These are phyloP conservation scores for Metschnikowia chrysomelidarum DNA, from an alignment of 805 yeast genomes.

Conservation along the genomic window DNA sequence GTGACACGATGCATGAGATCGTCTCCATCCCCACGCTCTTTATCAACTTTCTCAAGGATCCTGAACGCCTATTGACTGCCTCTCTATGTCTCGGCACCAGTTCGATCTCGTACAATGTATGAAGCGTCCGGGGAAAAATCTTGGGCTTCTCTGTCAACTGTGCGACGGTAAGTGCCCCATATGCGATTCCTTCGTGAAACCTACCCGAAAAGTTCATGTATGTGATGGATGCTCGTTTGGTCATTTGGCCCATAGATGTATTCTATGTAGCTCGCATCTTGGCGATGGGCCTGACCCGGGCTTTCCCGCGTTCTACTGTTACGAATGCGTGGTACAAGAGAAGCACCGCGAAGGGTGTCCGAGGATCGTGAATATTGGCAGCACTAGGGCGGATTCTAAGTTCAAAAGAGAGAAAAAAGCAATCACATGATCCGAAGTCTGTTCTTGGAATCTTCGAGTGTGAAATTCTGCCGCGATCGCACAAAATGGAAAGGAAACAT, in stretches of 20 bases:
- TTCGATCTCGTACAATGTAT: slow-evolving; percentile 79
- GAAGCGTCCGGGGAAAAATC: slow-evolving; percentile 74
- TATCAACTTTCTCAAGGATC: no score
- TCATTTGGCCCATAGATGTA: slow-evolving; percentile 59
- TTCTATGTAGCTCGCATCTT: slow-evolving; percentile 72
- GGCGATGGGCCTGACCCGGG: slow-evolving; percentile 45
- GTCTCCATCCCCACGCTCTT: neutral
- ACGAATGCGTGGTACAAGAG: slow-evolving; percentile 77
- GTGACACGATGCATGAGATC: neutral
- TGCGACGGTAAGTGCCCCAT: slow-evolving; percentile 92
- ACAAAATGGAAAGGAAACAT: no score
- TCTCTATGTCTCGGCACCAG: slow-evolving; percentile 81
- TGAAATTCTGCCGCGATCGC: no score
- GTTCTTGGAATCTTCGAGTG: no score
- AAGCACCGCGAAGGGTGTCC: slow-evolving; percentile 94
- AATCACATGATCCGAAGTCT: no score
- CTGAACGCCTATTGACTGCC: no score
- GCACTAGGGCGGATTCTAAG: slow-evolving; percentile 57
- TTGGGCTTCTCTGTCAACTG: slow-evolving; percentile 73
- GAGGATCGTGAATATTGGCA: slow-evolving; percentile 73
- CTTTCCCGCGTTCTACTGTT: slow-evolving; percentile 68
- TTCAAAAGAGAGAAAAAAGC: slow-evolving; percentile 5
- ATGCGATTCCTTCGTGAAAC: slow-evolving; percentile 83
- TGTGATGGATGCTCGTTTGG: slow-evolving; percentile 89
- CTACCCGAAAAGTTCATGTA: slow-evolving; percentile 61